Percentiles rank a stretch among this genome's conserved stretches.
Evolutionary conservation across 2,329 filamentous ascomycete genomes (phyloP).

Genomic region (Chalaropsis ovoidea): DNA sequence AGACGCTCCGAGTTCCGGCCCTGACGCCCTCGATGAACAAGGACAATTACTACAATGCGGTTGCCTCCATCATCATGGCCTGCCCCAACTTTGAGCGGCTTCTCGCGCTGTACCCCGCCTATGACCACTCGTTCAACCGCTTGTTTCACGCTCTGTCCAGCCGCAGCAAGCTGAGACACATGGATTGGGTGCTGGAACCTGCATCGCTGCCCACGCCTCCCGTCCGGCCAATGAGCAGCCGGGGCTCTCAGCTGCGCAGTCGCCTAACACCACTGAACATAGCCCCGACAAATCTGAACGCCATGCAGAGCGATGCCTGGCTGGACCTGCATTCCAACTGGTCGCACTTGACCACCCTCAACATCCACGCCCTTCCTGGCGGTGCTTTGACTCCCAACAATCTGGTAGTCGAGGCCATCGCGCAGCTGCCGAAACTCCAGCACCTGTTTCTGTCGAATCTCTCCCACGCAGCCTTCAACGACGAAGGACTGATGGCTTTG

Average conservation of each 20-base stretch:
- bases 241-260: conserved; percentile 25
- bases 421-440: conserved; percentile 44
- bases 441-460: conserved; percentile 51
- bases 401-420: conserved; percentile 43
- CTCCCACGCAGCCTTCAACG: conserved; percentile 47
- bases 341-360: conserved; percentile 45
- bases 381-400: conserved; percentile 45
- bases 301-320: conserved; percentile 39
- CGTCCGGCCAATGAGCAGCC: conserved; percentile 32
- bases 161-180: conserved; percentile 45
- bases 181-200: conserved; percentile 48
- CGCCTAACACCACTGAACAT: conserved; percentile 23
- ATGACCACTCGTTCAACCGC: conserved; percentile 47
- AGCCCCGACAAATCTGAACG: conserved; percentile 28
- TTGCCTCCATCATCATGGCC: conserved; percentile 53
- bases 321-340: conserved; percentile 45
- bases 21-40: conserved; percentile 34
- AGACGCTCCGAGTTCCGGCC: conserved; percentile 47
- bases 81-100: conserved; percentile 55
- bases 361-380: conserved; percentile 49
- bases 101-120: conserved; percentile 43
- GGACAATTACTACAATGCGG: conserved; percentile 47
- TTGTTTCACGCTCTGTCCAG: conserved; percentile 52
- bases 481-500: conserved; percentile 45
- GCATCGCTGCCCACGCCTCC: conserved; percentile 27